Base-by-base conservation (phyloP, 768 basidiomycete species). In the Kondoa malvinella region DNA sequence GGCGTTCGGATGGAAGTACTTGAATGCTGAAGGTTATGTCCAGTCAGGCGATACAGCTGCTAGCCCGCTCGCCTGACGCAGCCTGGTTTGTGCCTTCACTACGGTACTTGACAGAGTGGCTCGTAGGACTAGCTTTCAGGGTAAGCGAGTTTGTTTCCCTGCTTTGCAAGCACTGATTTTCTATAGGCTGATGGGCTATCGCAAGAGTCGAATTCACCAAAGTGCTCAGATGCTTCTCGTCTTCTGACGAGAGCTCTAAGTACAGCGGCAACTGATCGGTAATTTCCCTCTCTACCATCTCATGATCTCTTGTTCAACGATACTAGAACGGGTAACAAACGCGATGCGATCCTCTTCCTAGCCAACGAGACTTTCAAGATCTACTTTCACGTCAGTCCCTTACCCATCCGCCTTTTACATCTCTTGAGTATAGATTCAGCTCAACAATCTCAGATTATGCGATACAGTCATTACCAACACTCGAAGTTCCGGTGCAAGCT, bases 391-490 rank as follows among this genome's bases (percentile, higher is more conserved):
- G 69, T 70, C 50, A 25, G 67, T 63, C 30, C 25, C 56, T 70
- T 21, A 17, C 17, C 26, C 34, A 69, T 14, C 3, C 59, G 14
- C 8, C 17, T 26, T 15, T 29, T 27, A 4, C 2, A 25, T 2
- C 30, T 57, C 4, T n/a, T 25, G 3, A 12, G 4, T 31, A 12
- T 17, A 30, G 40, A n/a, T n/a, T n/a, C 34, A 73, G 33, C 69
- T 75, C 17, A 64, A 69, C 14, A 75, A 75, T 68, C 69, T 73
- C 12, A 66, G 73, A 0, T 57, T 73, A 17, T 73, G 73, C 60
- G 73, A 75, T 59, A 75, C 74, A 1, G 71, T 75, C 26, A 66
- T 75, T 15, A 73, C 68, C 60, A 73, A 72, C 40, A 70, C 69
- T 8, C 34, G 66, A 17, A 70, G 72, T 59, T 66, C 73, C 4